phyloP scores from a whole-genome alignment of 225 moss, liverwort and hornwort genomes.

The Polytrichum formosum region DNA sequence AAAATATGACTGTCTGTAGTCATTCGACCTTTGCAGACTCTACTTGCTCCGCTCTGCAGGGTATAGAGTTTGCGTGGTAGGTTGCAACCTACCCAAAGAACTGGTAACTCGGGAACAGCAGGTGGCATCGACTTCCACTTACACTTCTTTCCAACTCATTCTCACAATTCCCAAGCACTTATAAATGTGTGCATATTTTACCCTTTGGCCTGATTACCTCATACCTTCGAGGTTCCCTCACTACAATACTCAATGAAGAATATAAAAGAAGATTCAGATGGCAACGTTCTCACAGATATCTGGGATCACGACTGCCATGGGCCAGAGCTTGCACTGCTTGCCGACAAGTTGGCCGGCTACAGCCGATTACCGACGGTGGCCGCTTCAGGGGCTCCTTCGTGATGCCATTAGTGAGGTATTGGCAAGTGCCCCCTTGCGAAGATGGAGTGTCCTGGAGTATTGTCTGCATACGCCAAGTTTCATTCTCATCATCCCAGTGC shows the following conservation, averaged over 20 bases:
- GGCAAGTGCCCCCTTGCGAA: slow-evolving; percentile 38
- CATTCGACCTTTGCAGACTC: too few relatives aligned
- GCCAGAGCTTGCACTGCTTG: slow-evolving; percentile 76
- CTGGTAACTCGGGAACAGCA: too few relatives aligned
- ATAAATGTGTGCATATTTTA: background rate
- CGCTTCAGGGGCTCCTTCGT: slow-evolving; percentile 84
- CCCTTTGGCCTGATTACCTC: background rate
- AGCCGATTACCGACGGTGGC: slow-evolving; percentile 74
- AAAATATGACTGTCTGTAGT: too few relatives aligned
- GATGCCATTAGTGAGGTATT: slow-evolving; percentile 77
- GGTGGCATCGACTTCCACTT: too few relatives aligned
- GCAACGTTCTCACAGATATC: slow-evolving; percentile 50
- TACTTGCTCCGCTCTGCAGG: too few relatives aligned
- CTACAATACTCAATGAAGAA: background rate
- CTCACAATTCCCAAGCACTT: background rate
- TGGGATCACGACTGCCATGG: slow-evolving; percentile 68
- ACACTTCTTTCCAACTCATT: too few relatives aligned
- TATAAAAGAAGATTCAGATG: background rate
- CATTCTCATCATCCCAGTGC: slow-evolving; percentile 92
- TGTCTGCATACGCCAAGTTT: slow-evolving; percentile 63
- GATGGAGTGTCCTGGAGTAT: slow-evolving; percentile 50
- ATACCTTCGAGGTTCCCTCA: background rate
- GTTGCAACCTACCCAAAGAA: too few relatives aligned
- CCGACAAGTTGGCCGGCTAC: slow-evolving; percentile 67
- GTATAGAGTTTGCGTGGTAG: too few relatives aligned